These are phyloP conservation scores for Carnegiea gigantea DNA, from an alignment of 179 eudicot genomes.

Conservation along the genomic window DNA sequence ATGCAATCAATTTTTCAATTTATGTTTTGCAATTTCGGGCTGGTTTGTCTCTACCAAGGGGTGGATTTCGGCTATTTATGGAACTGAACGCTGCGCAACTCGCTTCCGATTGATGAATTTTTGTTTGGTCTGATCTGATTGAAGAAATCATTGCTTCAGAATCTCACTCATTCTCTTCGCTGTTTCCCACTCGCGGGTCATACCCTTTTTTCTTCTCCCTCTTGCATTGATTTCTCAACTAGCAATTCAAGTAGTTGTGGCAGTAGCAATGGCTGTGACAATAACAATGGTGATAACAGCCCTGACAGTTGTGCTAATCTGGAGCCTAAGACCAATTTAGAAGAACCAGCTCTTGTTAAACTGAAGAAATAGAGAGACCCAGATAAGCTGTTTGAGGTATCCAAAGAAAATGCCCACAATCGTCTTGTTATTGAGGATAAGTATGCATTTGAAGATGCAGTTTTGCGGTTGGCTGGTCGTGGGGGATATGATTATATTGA, in stretches of 20 bases:
- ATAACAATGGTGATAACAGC: not conserved
- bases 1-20: no score
- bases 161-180: not conserved
- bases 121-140: no score
- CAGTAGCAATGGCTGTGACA: no score
- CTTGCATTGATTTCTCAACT: not conserved
- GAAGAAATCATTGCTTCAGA: no score
- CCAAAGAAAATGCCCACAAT: conserved; percentile 62
- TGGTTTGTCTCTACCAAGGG: no score
- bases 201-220: not conserved
- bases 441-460: conserved; percentile 74
- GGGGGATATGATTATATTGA: conserved; percentile 62
- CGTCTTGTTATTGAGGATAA: conserved; percentile 57
- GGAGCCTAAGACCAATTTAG: conserved; percentile 22
- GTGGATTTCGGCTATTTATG: no score
- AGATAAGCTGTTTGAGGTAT: conserved; percentile 58
- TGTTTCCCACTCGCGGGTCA: conserved; percentile 1
- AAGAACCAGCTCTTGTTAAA: conserved; percentile 63
- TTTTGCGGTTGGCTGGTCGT: conserved; percentile 71
- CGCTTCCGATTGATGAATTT: no score
- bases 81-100: no score
- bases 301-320: conserved; percentile 4
- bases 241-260: conserved; percentile 1
- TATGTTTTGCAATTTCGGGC: no score
- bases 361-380: conserved; percentile 75